These are phyloP conservation scores for Kregervanrija pseudodelftensis DNA, from an alignment of 805 yeast genomes.

Conservation along the genomic window DNA sequence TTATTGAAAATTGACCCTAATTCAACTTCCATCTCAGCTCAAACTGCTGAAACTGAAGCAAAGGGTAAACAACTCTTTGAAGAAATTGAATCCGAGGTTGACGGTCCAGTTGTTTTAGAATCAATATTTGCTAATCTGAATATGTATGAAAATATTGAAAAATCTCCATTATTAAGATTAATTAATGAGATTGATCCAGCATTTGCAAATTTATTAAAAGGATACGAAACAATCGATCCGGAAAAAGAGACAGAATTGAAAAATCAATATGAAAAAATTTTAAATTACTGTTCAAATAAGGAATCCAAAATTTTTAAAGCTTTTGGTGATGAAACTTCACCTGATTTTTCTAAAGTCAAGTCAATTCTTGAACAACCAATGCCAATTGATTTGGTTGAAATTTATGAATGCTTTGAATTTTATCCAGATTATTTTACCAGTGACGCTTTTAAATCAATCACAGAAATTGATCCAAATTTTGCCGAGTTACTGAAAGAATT, in stretches of 20 bases:
- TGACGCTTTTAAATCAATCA: slow-evolving; percentile 11
- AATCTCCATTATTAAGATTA: slow-evolving; percentile 16
- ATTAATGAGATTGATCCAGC: slow-evolving; percentile 19
- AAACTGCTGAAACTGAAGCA: neutral
- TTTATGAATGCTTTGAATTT: slow-evolving; percentile 20
- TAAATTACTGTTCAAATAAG: slow-evolving; percentile 15
- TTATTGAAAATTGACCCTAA: slow-evolving; percentile 2
- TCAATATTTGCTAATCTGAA: slow-evolving; percentile 20
- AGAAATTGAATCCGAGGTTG: neutral
- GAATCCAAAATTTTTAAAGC: slow-evolving; percentile 16
- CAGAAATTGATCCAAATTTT: slow-evolving; percentile 19
- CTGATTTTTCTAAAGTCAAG: slow-evolving; percentile 14
- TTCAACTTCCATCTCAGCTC: neutral
- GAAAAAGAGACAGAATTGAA: slow-evolving; percentile 15
- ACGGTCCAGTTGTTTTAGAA: slow-evolving; percentile 10
- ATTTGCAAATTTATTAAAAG: slow-evolving; percentile 17
- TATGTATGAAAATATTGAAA: slow-evolving; percentile 14
- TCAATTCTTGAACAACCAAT: slow-evolving; percentile 17
- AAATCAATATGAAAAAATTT: slow-evolving; percentile 12
- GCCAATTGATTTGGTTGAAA: slow-evolving; percentile 21
- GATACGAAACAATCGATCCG: slow-evolving; percentile 16
- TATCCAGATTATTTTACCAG: slow-evolving; percentile 18
- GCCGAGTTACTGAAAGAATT: slow-evolving; percentile 14
- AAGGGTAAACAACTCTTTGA: neutral
- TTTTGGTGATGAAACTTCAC: slow-evolving; percentile 16